phyloP scores from a whole-genome alignment of 2,329 filamentous ascomycete species.

The Ambrosiella cleistominuta region DNA sequence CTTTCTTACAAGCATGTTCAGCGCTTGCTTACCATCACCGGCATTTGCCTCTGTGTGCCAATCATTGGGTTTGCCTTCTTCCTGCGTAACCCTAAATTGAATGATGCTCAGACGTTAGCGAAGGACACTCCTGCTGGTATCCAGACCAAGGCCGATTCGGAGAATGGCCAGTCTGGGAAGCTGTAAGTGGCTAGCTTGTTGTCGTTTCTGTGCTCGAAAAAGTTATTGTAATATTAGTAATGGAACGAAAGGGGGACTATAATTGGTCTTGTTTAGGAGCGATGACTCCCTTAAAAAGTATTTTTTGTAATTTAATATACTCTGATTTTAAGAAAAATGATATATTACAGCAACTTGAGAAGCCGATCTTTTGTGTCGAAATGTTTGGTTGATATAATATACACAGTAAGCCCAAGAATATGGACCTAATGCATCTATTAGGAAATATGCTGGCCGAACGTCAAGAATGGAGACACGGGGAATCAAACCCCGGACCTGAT shows the following conservation, averaged over 20 bases:
- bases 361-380: too few species aligned
- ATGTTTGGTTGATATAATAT: too few species aligned
- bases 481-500: conserved; percentile 13
- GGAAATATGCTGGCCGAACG: not conserved
- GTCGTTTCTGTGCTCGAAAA: not conserved
- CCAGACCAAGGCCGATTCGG: not conserved
- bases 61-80: conserved; percentile 27
- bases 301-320: too few species aligned
- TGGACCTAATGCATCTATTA: not conserved
- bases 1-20: conserved; percentile 29
- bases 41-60: conserved; percentile 31
- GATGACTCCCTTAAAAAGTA: too few species aligned
- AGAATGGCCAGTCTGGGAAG: not conserved
- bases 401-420: not conserved
- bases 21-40: conserved; percentile 29
- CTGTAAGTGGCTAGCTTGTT: not conserved
- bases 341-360: too few species aligned
- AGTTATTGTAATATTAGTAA: not conserved
- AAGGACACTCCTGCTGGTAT: conserved; percentile 14
- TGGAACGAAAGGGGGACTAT: not conserved
- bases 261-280: not conserved
- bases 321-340: too few species aligned
- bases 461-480: conserved; percentile 7
- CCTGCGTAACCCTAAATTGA: conserved; percentile 30
- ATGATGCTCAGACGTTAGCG: conserved; percentile 27